Evolutionary conservation across 129 eudicot genomes (phyloP).

Genomic region (sunflower (Helianthus annuus)): HanXRQr2.0-SUNRISE NC_035435.2:145038112-145038611

Average conservation of each 20-base stretch:
- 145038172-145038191: not conserved
- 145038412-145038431: not conserved
- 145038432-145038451: not conserved
- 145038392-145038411: conserved; percentile 21
- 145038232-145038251: not conserved
- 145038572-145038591: conserved; percentile 8
- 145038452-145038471: conserved; percentile 1
- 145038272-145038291: conserved; percentile 71
- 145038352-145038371: conserved; percentile 25
- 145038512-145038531: not conserved
- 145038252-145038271: conserved; percentile 75
- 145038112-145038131: conserved; percentile 25
- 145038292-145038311: conserved; percentile 53
- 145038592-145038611: conserved; percentile 15
- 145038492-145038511: not conserved
- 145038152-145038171: conserved; percentile 1
- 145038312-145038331: conserved; percentile 1
- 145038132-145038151: not conserved
- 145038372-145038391: conserved; percentile 18
- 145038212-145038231: not conserved
- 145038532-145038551: conserved; percentile 1
- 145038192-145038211: not conserved
- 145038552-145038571: conserved; percentile 3
- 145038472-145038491: conserved; percentile 22
- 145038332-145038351: conserved; percentile 16